These are phyloP conservation scores for Colletotrichum karsti DNA, from an alignment of 2,329 filamentous ascomycete species.

Conservation along the genomic window DNA sequence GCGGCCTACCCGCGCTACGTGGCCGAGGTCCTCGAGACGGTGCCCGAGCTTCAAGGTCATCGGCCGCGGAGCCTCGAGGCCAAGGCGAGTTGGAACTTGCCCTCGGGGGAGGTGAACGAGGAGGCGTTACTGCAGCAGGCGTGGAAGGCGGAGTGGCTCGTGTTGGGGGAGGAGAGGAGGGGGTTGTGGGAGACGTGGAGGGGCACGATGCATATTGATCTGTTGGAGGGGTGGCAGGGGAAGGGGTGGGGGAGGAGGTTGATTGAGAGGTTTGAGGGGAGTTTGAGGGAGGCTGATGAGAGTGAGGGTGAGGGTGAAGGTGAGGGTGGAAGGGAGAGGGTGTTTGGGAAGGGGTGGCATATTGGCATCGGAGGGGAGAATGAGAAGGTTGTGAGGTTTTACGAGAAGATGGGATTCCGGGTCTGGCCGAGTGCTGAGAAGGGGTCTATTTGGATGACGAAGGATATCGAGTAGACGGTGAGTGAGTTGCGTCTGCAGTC, in stretches of 20 bases:
- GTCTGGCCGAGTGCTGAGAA: constrained; percentile 44
- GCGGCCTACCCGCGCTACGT: constrained; percentile 48
- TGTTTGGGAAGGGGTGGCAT: constrained; percentile 48
- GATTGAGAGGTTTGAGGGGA: constrained; percentile 50
- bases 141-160: constrained; percentile 48
- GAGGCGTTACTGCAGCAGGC: constrained; percentile 49
- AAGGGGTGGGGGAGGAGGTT: constrained; percentile 53
- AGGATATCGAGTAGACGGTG: constrained; percentile 37
- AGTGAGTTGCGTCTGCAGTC: too few species aligned
- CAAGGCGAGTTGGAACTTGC: constrained; percentile 40
- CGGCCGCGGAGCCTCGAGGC: constrained; percentile 34
- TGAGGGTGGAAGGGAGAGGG: constrained; percentile 2
- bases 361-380: constrained; percentile 57
- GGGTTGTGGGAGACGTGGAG: constrained; percentile 43
- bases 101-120: constrained; percentile 38
- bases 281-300: constrained; percentile 36
- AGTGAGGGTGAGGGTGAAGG: not conserved
- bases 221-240: constrained; percentile 51
- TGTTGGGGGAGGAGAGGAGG: constrained; percentile 44
- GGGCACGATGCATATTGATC: constrained; percentile 59
- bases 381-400: constrained; percentile 55
- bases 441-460: constrained; percentile 51
- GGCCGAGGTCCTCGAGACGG: constrained; percentile 40
- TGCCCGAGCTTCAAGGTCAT: constrained; percentile 30
- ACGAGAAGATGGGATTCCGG: constrained; percentile 55